Evolutionary conservation across 1,284 basidiomycete genomes (phyloP), one percentile per base, ranked within the genome.

Genomic region (Leccinum subrobustum): DNA sequence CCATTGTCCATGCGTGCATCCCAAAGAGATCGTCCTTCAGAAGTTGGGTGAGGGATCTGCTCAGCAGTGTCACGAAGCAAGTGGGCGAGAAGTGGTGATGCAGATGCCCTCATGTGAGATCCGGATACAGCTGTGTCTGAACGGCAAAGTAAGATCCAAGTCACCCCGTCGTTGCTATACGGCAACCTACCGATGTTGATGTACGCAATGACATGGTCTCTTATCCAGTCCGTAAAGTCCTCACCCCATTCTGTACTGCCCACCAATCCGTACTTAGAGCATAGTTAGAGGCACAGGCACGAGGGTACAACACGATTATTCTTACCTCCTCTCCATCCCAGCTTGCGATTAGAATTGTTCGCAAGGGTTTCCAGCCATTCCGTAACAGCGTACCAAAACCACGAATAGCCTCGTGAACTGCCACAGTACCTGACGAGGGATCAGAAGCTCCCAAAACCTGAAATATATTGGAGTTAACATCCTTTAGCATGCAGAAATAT

Each of bases 211-310:
- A 88, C 86, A 63, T 92, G 80, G 54, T 82, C 74, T 59, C 78
- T 74, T 56, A 93, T 82, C 84, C 87, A 93, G n/a, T 84, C 79
- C 3, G 83, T 76, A 68, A 92, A 94, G 72, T 93, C 91, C 70
- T 93, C 92, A 11, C 86, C 87, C 78, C 85, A 92, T 73, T 93
- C 91, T 8, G 89, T 92, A 63, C 84, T 87, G 9, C 92, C 92
- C 58, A 95, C 81, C 31, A 93, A 77, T 44, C 91, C 91, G 63
- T 90, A 92, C 82, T 88, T 63, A 9, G 55, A 35, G 31, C 11
- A 57, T 52, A 11, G 35, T 64, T 52, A 60, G 52, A 60, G 47
- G 61, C 14, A 31, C 35, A 59, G 37, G 61, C 14, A 31, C 60
- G 58, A 51, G 35, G 35, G 11, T 35, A 35, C 44, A 37, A 33